Percentiles rank a stretch among this genome's conserved stretches.
Conservation (phyloP, 139 green algal species). For the Coelastrella sp. region DNA sequence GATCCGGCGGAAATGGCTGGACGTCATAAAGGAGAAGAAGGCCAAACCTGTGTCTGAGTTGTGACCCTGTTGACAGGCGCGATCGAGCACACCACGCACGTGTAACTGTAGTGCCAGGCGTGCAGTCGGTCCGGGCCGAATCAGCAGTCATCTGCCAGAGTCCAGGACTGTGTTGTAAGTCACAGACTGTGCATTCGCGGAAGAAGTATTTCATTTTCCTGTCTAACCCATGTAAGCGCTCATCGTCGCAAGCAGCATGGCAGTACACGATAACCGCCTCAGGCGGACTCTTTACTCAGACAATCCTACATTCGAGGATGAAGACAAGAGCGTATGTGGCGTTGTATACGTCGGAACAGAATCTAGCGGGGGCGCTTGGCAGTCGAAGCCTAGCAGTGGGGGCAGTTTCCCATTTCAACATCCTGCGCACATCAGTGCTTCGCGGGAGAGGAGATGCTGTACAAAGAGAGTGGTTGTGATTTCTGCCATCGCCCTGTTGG, state of each 20-base stretch:
- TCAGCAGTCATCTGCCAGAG: neutral
- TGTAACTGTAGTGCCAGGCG: no score
- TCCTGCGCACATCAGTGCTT: neutral
- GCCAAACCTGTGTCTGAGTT: neutral
- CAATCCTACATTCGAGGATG: neutral
- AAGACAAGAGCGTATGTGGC: slow-evolving; percentile 10
- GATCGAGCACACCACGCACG: neutral
- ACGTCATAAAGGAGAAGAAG: slow-evolving; percentile 20
- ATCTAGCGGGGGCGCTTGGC: neutral
- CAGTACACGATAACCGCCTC: neutral
- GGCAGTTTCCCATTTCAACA: neutral
- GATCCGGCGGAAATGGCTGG: slow-evolving; percentile 28
- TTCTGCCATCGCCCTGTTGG: no score
- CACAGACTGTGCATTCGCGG: neutral
- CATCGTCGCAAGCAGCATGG: neutral
- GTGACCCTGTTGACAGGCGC: neutral
- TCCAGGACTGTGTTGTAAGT: neutral
- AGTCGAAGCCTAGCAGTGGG: neutral
- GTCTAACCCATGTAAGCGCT: neutral
- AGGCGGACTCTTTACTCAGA: neutral
- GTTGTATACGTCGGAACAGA: slow-evolving; percentile 15
- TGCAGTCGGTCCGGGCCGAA: no score
- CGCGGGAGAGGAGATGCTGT: neutral
- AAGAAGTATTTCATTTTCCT: neutral
- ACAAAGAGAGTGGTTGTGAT: neutral